These are phyloP conservation scores for Dactylonectria estremocensis DNA, from an alignment of 2,329 filamentous ascomycete genomes.

Conservation along the genomic window DNA sequence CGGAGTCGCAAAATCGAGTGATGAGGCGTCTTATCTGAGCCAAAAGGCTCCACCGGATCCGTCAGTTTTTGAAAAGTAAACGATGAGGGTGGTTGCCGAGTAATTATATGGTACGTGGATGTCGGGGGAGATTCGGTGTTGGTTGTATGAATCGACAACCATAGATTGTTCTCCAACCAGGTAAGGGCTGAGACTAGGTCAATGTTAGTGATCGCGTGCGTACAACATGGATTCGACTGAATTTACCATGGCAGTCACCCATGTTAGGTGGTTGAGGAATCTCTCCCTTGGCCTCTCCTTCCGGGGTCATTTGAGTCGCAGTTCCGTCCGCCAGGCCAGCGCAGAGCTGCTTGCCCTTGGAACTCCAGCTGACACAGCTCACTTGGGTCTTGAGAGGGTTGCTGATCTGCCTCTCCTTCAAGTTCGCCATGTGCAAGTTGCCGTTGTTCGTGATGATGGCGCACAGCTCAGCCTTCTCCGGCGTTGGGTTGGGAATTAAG, in stretches of 20 bases:
- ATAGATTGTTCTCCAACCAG: constrained; percentile 92
- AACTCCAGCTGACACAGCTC: constrained; percentile 91
- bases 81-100: constrained; percentile 70
- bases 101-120: constrained; percentile 86
- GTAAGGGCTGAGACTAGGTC: constrained; percentile 80
- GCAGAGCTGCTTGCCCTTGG: constrained; percentile 91
- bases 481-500: constrained; percentile 84
- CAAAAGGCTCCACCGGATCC: constrained; percentile 82
- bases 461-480: constrained; percentile 80
- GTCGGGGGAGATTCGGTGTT: constrained; percentile 70
- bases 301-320: constrained; percentile 85
- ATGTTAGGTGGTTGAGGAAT: constrained; percentile 84
- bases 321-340: constrained; percentile 88
- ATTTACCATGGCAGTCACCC: constrained; percentile 76
- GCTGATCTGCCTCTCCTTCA: constrained; percentile 78
- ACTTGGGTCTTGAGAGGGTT: constrained; percentile 79
- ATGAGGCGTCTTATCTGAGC: constrained; percentile 76
- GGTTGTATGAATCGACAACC: constrained; percentile 84
- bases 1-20: constrained; percentile 84
- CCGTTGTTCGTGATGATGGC: constrained; percentile 86
- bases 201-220: neutral
- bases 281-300: constrained; percentile 81
- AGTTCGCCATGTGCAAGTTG: constrained; percentile 86
- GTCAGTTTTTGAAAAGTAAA: constrained; percentile 83
- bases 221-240: constrained; percentile 28